phyloP scores from a whole-genome alignment of 1,139 yeast genomes.

The Yamadazyma oceani region DNA sequence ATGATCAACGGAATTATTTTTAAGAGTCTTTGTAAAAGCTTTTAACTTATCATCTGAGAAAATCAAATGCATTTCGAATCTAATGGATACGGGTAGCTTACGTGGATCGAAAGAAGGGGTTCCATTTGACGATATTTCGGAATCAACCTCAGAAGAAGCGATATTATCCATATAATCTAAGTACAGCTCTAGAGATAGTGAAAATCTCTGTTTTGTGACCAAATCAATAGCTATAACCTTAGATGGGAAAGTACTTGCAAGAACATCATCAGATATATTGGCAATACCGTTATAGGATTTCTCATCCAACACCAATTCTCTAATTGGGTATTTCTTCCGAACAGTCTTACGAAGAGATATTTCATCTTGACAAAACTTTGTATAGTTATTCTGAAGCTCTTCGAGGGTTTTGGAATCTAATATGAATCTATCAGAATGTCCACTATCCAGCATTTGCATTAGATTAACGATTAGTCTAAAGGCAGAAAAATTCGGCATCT shows the following conservation, averaged over 20 bases:
- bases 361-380: conserved; percentile 37
- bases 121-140: too few species aligned
- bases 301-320: conserved; percentile 38
- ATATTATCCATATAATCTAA: conserved; percentile 26
- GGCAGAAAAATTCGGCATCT: conserved; percentile 52
- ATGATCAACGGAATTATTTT: conserved; percentile 43
- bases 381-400: conserved; percentile 29
- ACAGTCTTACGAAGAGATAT: conserved; percentile 38
- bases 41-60: conserved; percentile 55
- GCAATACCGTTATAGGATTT: conserved; percentile 28
- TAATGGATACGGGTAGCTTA: conserved; percentile 16
- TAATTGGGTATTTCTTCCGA: conserved; percentile 28
- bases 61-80: conserved; percentile 44
- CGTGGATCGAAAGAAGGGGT: too few species aligned
- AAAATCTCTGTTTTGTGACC: conserved; percentile 27
- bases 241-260: conserved; percentile 52
- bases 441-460: conserved; percentile 41
- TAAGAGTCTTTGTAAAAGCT: conserved; percentile 32
- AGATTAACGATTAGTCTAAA: conserved; percentile 49
- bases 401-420: conserved; percentile 20
- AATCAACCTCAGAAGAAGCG: too few species aligned
- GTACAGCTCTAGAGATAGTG: conserved; percentile 47
- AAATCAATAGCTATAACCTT: conserved; percentile 42
- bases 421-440: conserved; percentile 22
- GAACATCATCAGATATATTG: conserved; percentile 51